Base-by-base conservation (phyloP, 495 filamentous ascomycete species). In the Entonaema liquescens region DNA sequence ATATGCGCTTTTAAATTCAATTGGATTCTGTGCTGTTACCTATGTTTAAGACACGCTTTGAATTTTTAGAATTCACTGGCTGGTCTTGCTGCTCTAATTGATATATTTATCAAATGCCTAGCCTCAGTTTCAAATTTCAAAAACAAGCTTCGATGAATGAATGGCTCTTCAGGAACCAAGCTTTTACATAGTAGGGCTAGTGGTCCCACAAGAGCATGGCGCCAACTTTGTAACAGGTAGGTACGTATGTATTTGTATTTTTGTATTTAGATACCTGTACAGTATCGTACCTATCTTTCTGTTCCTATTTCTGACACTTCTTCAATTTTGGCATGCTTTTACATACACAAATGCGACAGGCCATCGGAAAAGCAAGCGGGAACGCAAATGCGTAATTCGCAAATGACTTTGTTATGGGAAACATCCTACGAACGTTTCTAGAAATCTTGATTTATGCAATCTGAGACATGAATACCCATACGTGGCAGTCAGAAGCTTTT, bases 361-460 rank as follows among this genome's bases (percentile, higher is more conserved):
- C 12, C 38, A 19, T 13, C 17, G 6, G 11, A 3, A 15, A 53
- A 6, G 11, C 1, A 53, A 25, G n/a, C 25, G 49, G 49, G 12
- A 53, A 29, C 13, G 17, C 23, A 53, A 53, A 53, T n/a, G 49
- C 26, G 42, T 23, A 47, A 47, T 47, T 47, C 42, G 42, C 42
- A 47, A 47, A 47, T 47, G 21, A 12, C 42, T 23, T 21, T 47
- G 8, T 12, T 21, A 47, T 47, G 42, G 38, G 21, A 38, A 47
- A 23, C 42, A 29, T 29, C 5, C 2, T 5, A 53, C 49, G 17
- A 53, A n/a, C 53, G 8, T 6, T 53, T 53, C 44, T 53, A 15
- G 59, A 62, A 62, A 1, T 53, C 47, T 40, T 38, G 44, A 52
- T 62, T 62, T 28, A n/a, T n/a, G n/a, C 19, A 17, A 6, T 25